Conservation (phyloP, 2,329 filamentous ascomycete genomes). For the Thelonectria discophora region DNA sequence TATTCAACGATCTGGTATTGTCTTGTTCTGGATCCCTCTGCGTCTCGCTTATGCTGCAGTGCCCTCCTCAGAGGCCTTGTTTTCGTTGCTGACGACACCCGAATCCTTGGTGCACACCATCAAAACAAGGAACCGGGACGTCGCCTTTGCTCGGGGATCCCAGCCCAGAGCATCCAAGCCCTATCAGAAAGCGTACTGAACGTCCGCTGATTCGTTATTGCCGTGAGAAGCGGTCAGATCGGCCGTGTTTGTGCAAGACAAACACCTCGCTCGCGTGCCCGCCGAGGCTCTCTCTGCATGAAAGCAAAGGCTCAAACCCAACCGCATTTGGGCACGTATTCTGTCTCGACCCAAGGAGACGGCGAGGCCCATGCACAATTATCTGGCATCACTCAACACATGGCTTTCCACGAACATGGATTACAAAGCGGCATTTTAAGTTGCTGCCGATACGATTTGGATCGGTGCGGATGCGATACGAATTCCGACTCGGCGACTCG, state of each 20-base stretch:
- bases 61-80: constrained; percentile 24
- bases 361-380: constrained; percentile 9
- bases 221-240: constrained; percentile 17
- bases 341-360: constrained; percentile 2
- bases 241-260: constrained; percentile 1
- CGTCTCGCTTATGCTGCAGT: constrained; percentile 13
- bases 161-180: not conserved
- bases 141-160: constrained; percentile 17
- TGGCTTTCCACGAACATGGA: not conserved
- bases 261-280: not conserved
- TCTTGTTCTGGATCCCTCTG: constrained; percentile 9
- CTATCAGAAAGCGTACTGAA: constrained; percentile 1
- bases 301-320: constrained; percentile 7
- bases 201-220: constrained; percentile 6
- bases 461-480: constrained; percentile 9
- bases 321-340: not conserved
- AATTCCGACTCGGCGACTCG: not conserved
- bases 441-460: constrained; percentile 12
- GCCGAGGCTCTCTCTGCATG: constrained; percentile 8
- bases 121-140: constrained; percentile 22
- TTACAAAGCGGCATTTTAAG: constrained; percentile 9
- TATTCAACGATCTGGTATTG: not conserved
- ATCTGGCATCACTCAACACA: constrained; percentile 8
- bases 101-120: constrained; percentile 17
- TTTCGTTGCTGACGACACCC: constrained; percentile 41